Evolutionary conservation across 2,329 filamentous ascomycete species (phyloP).

Genomic region (Xylaria sp.): DNA sequence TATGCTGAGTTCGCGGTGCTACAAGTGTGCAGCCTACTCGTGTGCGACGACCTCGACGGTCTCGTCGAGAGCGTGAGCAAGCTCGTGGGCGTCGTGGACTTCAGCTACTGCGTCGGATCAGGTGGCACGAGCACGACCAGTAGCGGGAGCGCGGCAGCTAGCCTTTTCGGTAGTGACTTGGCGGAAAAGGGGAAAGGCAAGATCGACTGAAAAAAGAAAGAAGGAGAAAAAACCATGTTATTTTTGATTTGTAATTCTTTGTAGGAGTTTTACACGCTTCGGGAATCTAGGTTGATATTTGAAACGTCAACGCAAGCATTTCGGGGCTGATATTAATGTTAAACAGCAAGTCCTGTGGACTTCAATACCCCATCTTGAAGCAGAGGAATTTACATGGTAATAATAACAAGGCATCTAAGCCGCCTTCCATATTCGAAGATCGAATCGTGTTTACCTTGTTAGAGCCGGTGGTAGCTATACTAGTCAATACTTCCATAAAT

Average conservation of each 20-base stretch:
- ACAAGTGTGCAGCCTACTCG: slow-evolving; percentile 72
- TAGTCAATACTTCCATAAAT: no score
- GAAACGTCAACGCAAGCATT: neutral
- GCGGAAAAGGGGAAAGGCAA: slow-evolving; percentile 27
- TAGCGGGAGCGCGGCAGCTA: slow-evolving; percentile 13
- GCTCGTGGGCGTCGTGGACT: slow-evolving; percentile 77
- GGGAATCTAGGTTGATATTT: neutral
- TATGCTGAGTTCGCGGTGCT: slow-evolving; percentile 78
- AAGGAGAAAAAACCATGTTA: no score
- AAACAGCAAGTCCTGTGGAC: neutral
- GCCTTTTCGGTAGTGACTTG: slow-evolving; percentile 1
- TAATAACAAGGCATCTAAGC: neutral
- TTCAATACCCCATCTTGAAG: neutral
- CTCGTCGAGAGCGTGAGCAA: slow-evolving; percentile 66
- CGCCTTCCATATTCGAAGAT: neutral
- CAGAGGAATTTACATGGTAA: neutral
- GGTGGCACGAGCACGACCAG: neutral
- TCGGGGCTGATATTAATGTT: neutral
- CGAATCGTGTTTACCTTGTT: no score
- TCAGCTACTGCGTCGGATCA: slow-evolving; percentile 63
- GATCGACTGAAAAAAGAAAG: slow-evolving; percentile 35
- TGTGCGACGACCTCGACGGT: slow-evolving; percentile 70
- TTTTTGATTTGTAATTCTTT: neutral
- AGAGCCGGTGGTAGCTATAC: neutral
- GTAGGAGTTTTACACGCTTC: neutral